These are phyloP conservation scores for Coemansia asiatica DNA, from an alignment of 192 early-diverging fungal species.

Conservation along the genomic window DNA sequence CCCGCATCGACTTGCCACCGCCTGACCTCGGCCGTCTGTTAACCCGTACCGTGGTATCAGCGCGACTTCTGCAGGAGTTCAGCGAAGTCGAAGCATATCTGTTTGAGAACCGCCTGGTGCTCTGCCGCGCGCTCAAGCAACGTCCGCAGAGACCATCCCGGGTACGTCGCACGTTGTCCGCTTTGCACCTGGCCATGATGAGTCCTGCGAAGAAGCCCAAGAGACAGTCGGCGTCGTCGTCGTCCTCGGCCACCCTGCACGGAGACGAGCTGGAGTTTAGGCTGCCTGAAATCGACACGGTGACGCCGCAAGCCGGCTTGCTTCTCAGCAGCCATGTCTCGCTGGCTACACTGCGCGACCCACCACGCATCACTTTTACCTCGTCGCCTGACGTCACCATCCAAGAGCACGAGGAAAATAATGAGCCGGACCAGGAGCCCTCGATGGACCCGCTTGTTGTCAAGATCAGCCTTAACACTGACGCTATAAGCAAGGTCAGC, in stretches of 20 bases:
- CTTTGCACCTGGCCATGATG: conserved; percentile 33
- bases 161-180: conserved; percentile 46
- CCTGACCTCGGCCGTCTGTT: conserved; percentile 24
- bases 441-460: conserved; percentile 20
- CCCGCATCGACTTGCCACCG: conserved; percentile 26
- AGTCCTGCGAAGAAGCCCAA: conserved; percentile 12
- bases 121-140: conserved; percentile 20
- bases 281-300: conserved; percentile 37
- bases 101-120: conserved; percentile 27
- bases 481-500: conserved; percentile 36
- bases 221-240: conserved; percentile 24
- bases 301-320: conserved; percentile 15
- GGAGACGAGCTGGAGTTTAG: conserved; percentile 23
- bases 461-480: conserved; percentile 18
- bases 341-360: conserved; percentile 41
- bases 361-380: conserved; percentile 30
- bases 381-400: conserved; percentile 16
- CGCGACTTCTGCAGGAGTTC: conserved; percentile 12
- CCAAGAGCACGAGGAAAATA: neutral
- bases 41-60: conserved; percentile 27
- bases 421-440: neutral
- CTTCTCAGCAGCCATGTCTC: conserved; percentile 41
- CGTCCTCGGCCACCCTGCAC: conserved; percentile 35
- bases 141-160: conserved; percentile 13
- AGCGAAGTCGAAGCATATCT: conserved; percentile 34